Conservation (phyloP, 1,284 basidiomycete species). For the Rhodotorula sp. region DNA sequence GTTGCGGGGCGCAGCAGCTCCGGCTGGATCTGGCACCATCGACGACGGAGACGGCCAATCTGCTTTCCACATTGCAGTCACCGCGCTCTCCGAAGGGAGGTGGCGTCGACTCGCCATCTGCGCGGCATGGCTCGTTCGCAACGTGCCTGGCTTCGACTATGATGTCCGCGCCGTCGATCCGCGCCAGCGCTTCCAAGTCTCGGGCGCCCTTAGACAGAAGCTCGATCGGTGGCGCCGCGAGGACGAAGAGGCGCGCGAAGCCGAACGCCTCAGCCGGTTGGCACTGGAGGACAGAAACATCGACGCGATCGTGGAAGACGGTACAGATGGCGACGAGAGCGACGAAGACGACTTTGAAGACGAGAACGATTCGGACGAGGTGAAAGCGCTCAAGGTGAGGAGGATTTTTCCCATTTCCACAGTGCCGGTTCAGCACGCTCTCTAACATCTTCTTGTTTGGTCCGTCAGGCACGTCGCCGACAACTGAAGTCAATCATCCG, state of each 20-base stretch:
- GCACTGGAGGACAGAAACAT: constrained; percentile 17
- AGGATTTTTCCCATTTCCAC: constrained; percentile 2
- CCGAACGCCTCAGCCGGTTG: constrained; percentile 41
- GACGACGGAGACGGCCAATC: constrained; percentile 58
- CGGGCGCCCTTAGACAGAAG: constrained; percentile 69
- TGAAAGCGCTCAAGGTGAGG: constrained; percentile 39
- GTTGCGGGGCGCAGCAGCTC: constrained; percentile 19
- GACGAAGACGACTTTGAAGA: constrained; percentile 50
- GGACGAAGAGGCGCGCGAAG: constrained; percentile 56
- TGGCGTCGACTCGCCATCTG: constrained; percentile 76
- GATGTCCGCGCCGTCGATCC: constrained; percentile 42
- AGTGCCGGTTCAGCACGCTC: rapidly evolving
- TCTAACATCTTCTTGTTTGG: constrained; percentile 7
- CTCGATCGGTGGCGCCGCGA: constrained; percentile 69
- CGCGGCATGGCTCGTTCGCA: constrained; percentile 65
- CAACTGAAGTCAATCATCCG: constrained; percentile 51
- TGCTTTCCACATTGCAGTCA: constrained; percentile 47
- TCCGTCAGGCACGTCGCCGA: constrained; percentile 47
- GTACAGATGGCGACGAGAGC: constrained; percentile 47
- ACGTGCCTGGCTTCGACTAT: constrained; percentile 75
- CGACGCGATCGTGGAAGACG: constrained; percentile 33
- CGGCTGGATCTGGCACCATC: constrained; percentile 42
- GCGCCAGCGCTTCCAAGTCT: constrained; percentile 50
- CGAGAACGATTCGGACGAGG: constrained; percentile 32
- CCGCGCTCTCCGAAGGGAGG: constrained; percentile 56